Conservation (phyloP, 306 rosid species). For the Inga leiocalycina region DNA sequence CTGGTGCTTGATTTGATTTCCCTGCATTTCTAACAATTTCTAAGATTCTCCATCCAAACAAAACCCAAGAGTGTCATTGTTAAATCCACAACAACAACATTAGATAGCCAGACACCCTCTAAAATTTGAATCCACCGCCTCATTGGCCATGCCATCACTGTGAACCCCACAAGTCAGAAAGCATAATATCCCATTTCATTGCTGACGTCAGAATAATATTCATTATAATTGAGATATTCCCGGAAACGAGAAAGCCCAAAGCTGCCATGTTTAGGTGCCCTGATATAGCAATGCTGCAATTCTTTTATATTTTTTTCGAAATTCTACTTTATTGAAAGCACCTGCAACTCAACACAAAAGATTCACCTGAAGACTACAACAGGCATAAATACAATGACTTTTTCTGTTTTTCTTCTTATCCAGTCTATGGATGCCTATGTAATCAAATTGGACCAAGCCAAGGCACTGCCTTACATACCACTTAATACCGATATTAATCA, state of each 20-base stretch:
- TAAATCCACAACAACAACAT: background rate
- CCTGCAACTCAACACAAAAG: slow-evolving; percentile 52
- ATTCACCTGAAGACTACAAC: background rate
- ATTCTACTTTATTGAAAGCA: slow-evolving; percentile 62
- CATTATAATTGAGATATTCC: slow-evolving; percentile 76
- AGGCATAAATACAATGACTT: background rate
- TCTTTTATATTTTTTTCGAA: slow-evolving; percentile 75
- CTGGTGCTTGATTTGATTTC: slow-evolving; percentile 12
- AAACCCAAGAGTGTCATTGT: background rate
- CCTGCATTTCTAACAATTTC: background rate
- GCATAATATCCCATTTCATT: slow-evolving; percentile 47
- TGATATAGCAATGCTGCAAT: slow-evolving; percentile 62
- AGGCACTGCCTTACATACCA: no score
- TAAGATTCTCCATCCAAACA: slow-evolving; percentile 7
- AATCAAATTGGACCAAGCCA: background rate
- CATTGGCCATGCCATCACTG: slow-evolving; percentile 13
- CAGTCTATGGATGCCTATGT: background rate
- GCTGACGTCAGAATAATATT: slow-evolving; percentile 58
- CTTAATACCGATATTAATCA: no score
- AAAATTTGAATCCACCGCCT: slow-evolving; percentile 12
- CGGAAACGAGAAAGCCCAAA: slow-evolving; percentile 75
- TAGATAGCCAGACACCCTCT: background rate
- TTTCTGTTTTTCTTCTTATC: background rate
- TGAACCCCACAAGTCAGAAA: slow-evolving; percentile 25
- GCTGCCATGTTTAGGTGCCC: slow-evolving; percentile 68